These are phyloP conservation scores for Sugiyamaella xylanicola DNA, from an alignment of 1,139 yeast genomes.

Conservation along the genomic window DNA sequence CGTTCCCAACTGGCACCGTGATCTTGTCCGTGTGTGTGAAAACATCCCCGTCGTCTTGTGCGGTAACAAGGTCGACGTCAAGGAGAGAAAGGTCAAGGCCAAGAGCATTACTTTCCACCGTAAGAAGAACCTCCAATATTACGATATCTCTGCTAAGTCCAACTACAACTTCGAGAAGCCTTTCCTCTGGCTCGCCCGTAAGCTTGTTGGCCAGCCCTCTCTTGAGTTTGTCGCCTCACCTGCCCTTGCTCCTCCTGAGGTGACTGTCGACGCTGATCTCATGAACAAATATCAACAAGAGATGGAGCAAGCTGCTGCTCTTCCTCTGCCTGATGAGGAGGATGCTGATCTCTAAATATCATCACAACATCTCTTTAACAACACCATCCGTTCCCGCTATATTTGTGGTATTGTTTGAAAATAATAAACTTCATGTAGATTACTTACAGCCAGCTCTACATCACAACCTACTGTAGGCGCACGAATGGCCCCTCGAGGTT, in stretches of 20 bases:
- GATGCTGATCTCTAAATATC: slow-evolving; percentile 87
- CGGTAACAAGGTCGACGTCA: slow-evolving; percentile 99
- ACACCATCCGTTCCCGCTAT: slow-evolving; percentile 5
- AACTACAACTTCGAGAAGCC: slow-evolving; percentile 99
- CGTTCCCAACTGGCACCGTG: slow-evolving; percentile 99
- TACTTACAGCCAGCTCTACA: too few species aligned
- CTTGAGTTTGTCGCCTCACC: slow-evolving; percentile 99
- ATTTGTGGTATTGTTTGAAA: slow-evolving; percentile 10
- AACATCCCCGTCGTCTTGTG: slow-evolving; percentile 98
- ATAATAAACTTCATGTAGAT: slow-evolving; percentile 16
- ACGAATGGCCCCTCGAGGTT: neutral
- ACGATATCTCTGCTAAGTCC: slow-evolving; percentile 99
- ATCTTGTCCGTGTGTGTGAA: slow-evolving; percentile 98
- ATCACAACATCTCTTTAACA: neutral
- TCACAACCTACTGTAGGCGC: neutral
- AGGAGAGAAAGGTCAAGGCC: slow-evolving; percentile 99
- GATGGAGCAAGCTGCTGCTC: slow-evolving; percentile 98
- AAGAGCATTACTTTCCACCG: slow-evolving; percentile 99
- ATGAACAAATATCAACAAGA: slow-evolving; percentile 99
- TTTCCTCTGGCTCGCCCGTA: slow-evolving; percentile 99
- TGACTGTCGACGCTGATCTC: slow-evolving; percentile 91
- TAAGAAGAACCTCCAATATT: slow-evolving; percentile 99
- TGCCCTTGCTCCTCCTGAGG: slow-evolving; percentile 99
- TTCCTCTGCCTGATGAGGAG: slow-evolving; percentile 99
- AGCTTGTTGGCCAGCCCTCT: slow-evolving; percentile 96